These are phyloP conservation scores for Hymenoscyphus fructigenus DNA, from an alignment of 2,329 filamentous ascomycete genomes.

Conservation along the genomic window DNA sequence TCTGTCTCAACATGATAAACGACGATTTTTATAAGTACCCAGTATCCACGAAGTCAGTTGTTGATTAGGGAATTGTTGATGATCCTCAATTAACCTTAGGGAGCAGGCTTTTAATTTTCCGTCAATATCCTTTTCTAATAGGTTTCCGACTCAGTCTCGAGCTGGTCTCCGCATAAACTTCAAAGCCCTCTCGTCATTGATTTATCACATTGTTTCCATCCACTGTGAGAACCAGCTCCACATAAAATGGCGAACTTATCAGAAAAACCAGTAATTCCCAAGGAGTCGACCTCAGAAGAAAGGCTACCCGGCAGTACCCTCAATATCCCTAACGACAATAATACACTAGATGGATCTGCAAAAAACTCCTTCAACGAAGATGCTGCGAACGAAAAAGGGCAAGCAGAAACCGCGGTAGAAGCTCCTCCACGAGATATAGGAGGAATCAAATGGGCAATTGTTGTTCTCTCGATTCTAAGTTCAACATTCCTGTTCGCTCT, in stretches of 20 bases:
- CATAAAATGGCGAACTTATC: conserved; percentile 12
- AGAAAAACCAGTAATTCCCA: background rate
- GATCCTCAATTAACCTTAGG: background rate
- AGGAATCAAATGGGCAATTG: conserved; percentile 32
- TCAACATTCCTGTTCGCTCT: conserved; percentile 37
- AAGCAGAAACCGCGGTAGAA: conserved; percentile 13
- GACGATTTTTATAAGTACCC: background rate
- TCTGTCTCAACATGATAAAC: background rate
- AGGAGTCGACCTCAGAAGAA: conserved; percentile 12
- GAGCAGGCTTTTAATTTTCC: background rate
- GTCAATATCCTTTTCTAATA: background rate
- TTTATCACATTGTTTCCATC: background rate
- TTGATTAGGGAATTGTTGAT: background rate
- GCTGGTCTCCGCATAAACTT: background rate
- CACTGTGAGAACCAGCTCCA: no score
- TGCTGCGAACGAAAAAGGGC: conserved; percentile 25
- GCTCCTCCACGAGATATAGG: conserved; percentile 31
- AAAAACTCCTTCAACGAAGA: conserved; percentile 25
- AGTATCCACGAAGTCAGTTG: background rate
- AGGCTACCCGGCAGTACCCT: conserved; percentile 14
- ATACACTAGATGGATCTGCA: conserved; percentile 21
- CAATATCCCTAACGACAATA: conserved; percentile 16
- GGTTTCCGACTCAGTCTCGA: background rate
- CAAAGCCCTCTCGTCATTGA: background rate
- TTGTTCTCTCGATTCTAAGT: conserved; percentile 34